Percentiles rank a stretch among this genome's conserved stretches.
phyloP scores from a whole-genome alignment of 2,329 filamentous ascomycete genomes.

The Penicillium sp. region DNA sequence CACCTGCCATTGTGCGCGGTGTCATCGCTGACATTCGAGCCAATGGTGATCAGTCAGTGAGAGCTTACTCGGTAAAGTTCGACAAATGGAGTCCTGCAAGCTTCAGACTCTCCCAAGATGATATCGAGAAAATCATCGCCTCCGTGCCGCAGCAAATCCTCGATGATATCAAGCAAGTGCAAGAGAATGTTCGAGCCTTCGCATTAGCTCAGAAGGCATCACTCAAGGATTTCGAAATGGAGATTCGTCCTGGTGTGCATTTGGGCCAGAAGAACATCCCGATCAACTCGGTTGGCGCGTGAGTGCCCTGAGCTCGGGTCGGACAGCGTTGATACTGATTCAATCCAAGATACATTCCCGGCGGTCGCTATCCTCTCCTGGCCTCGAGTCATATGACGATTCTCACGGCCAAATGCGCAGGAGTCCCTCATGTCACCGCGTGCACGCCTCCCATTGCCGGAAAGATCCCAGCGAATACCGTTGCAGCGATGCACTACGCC shows the following conservation, averaged over 20 bases:
- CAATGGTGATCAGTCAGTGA: conserved; percentile 51
- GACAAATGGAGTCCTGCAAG: conserved; percentile 53
- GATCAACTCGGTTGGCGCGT: conserved; percentile 48
- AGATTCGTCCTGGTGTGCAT: conserved; percentile 51
- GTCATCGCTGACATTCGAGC: conserved; percentile 50
- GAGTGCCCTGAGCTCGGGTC: conserved; percentile 16
- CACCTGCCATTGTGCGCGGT: conserved; percentile 42
- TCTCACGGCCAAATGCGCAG: conserved; percentile 54
- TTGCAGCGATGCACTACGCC: conserved; percentile 52
- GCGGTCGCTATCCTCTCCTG: conserved; percentile 54
- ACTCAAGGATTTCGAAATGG: conserved; percentile 52
- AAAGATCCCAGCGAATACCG: conserved; percentile 48
- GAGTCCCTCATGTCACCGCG: conserved; percentile 50
- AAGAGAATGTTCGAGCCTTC: conserved; percentile 51
- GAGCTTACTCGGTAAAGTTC: conserved; percentile 53
- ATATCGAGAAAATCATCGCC: conserved; percentile 49
- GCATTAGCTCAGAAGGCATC: conserved; percentile 48
- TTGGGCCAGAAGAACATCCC: conserved; percentile 54
- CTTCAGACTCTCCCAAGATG: conserved; percentile 48
- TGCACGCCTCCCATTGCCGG: conserved; percentile 55
- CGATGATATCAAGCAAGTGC: conserved; percentile 54
- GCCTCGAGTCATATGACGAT: conserved; percentile 58
- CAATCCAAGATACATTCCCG: conserved; percentile 46
- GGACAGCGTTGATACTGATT: background rate
- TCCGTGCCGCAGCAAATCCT: conserved; percentile 50